Evolutionary conservation across 371 early-diverging fungal genomes (phyloP), one percentile per base, ranked within the genome.

Genomic region (Mortierella sp.): DNA sequence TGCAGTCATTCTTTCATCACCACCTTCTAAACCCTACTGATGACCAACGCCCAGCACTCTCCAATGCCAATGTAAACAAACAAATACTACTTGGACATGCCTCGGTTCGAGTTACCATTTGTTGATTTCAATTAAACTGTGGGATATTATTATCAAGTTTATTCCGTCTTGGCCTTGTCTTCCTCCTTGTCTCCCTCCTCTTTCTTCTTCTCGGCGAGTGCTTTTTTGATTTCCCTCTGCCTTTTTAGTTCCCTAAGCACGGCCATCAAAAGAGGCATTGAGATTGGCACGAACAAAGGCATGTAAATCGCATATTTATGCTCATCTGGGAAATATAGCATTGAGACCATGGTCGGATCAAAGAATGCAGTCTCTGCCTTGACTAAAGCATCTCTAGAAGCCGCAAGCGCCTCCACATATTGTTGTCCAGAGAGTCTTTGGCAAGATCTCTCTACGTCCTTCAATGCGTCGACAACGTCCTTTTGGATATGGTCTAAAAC

Each of bases 241-340:
- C 76, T 83, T 67, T 87, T 89, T n/a, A 89, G 1, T 72, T 86
- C 85, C 65, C 87, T 87, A 47, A 88, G n/a, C 21, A 89, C 63
- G 1, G 92, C 88, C 75, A 91, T 84, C 2, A 93, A 24, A 8
- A 95, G 73, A 0, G 94, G 94, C 3, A 97, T 94, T 2, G 93
- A 88, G 21, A 95, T 91, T 3, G 99, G 99, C 4, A 97, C 91
- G 84, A 98, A 97, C 65, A 97, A 85, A n/a, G 99, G 99, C 94
- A 96, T 92, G 82, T 97, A 98, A 43, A 98, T 95, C 15, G 98
- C 99, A 64, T 93, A 94, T 78, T 95, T 96, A 86, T 98, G 99
- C 78, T 98, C 98, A 70, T 95, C 94, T 1, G 99, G 99, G 85
- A 98, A 98, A 77, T 98, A 98, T 5, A 97, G 88, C 92, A 97